A percentile compares a stretch with the other conserved stretches of the same genome.
Conservation (phyloP, 805 yeast genomes). For the Candida chilensis region DNA sequence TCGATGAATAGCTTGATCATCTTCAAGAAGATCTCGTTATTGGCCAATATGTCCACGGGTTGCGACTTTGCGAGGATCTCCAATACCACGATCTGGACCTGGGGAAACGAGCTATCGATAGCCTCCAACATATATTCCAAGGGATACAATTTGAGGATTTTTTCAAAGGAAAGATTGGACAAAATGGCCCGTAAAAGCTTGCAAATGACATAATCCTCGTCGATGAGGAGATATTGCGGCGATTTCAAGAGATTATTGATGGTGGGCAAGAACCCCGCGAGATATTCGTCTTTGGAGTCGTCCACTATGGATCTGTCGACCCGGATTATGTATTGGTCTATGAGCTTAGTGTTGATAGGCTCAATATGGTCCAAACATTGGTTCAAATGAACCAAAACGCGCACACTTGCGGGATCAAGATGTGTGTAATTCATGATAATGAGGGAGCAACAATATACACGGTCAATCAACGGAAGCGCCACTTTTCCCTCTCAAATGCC, state of each 20-base stretch:
- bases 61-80: slow-evolving; percentile 12
- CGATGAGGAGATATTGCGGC: slow-evolving; percentile 8
- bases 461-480: no score
- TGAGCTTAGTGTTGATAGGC: not conserved
- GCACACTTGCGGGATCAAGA: not conserved
- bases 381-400: not conserved
- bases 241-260: slow-evolving; percentile 12
- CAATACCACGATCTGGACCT: slow-evolving; percentile 13
- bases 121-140: slow-evolving; percentile 16
- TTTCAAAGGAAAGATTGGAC: slow-evolving; percentile 13
- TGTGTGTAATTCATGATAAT: no score
- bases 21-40: slow-evolving; percentile 13
- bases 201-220: slow-evolving; percentile 7
- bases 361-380: not conserved
- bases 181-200: slow-evolving; percentile 13
- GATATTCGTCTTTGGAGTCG: no score
- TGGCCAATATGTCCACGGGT: slow-evolving; percentile 21
- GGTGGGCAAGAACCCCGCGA: slow-evolving; percentile 13
- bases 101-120: slow-evolving; percentile 11
- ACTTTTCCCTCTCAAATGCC: no score
- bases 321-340: not conserved
- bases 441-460: no score
- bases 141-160: slow-evolving; percentile 10
- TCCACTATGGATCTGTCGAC: not conserved
- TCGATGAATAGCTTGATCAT: slow-evolving; percentile 11